These are phyloP conservation scores for Citrus hindsii DNA, from an alignment of 345 rosid genomes.

Conservation along the genomic window DNA sequence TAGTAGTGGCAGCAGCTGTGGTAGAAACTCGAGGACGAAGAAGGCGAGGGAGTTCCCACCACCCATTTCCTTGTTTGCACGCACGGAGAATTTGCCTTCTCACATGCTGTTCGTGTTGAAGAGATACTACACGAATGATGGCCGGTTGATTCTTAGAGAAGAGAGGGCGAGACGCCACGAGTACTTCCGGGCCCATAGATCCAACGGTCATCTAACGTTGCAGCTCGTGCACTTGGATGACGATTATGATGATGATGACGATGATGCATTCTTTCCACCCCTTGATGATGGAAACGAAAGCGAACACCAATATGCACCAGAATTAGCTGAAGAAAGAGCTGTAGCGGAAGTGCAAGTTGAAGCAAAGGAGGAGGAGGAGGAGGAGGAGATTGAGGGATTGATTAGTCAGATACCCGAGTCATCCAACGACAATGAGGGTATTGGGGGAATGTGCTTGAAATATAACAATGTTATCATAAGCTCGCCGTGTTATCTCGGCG, in stretches of 20 bases:
- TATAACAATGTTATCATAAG: constrained; percentile 18
- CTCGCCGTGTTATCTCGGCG: constrained; percentile 26
- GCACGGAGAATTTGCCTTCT: constrained; percentile 41
- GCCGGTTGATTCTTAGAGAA: constrained; percentile 58
- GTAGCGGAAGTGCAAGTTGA: not conserved
- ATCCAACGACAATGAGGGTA: not conserved
- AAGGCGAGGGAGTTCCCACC: constrained; percentile 59
- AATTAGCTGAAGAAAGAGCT: not conserved
- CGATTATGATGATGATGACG: not conserved
- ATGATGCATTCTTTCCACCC: not conserved
- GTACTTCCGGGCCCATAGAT: constrained; percentile 59
- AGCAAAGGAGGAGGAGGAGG: not conserved
- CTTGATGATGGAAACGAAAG: not conserved
- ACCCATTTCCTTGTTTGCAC: constrained; percentile 56
- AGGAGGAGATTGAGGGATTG: not conserved
- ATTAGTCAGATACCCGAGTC: not conserved
- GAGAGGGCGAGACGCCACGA: constrained; percentile 65
- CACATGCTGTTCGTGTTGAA: constrained; percentile 68
- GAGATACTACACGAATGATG: constrained; percentile 60
- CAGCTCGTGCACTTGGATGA: constrained; percentile 51
- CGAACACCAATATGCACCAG: not conserved
- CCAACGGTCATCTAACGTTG: constrained; percentile 68
- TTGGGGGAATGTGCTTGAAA: constrained; percentile 21
- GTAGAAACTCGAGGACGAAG: constrained; percentile 8
- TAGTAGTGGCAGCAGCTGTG: not conserved